Evolutionary conservation across 2,329 filamentous ascomycete species (phyloP).

Genomic region (Pseudopithomyces chartarum): DNA sequence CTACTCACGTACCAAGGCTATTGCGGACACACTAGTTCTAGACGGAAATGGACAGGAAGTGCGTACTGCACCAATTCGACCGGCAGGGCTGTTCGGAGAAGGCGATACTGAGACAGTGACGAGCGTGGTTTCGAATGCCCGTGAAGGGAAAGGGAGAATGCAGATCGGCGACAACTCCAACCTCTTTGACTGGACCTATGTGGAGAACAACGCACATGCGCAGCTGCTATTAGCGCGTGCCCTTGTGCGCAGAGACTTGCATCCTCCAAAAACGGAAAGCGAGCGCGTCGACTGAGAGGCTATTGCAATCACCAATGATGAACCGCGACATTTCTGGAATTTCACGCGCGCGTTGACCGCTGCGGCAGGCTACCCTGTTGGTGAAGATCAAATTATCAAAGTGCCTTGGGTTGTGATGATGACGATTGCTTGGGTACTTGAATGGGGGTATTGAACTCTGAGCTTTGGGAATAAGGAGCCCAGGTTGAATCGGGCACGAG

Average conservation of each 20-base stretch:
- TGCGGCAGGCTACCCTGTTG: slow-evolving; percentile 9
- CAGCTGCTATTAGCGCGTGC: slow-evolving; percentile 15
- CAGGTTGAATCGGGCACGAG: slow-evolving; percentile 3
- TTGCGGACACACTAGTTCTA: slow-evolving; percentile 22
- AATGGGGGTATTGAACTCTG: slow-evolving; percentile 14
- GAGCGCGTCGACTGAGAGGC: slow-evolving; percentile 16
- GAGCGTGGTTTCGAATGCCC: slow-evolving; percentile 6
- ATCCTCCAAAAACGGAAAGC: background rate
- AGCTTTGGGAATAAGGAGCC: slow-evolving; percentile 11
- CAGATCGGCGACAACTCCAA: slow-evolving; percentile 12
- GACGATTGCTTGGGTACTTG: slow-evolving; percentile 1
- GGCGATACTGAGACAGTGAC: slow-evolving; percentile 9
- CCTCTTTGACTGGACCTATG: slow-evolving; percentile 22
- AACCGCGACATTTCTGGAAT: slow-evolving; percentile 17
- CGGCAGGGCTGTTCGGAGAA: slow-evolving; percentile 18
- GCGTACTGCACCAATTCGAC: slow-evolving; percentile 17
- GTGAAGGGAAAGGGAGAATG: slow-evolving; percentile 1
- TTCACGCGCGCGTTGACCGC: slow-evolving; percentile 9
- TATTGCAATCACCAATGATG: slow-evolving; percentile 21
- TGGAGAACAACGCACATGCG: slow-evolving; percentile 16
- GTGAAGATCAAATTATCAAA: slow-evolving; percentile 8
- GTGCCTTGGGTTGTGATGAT: slow-evolving; percentile 6
- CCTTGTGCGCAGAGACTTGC: slow-evolving; percentile 4
- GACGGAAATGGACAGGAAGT: slow-evolving; percentile 15
- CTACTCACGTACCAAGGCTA: slow-evolving; percentile 29